Base-by-base conservation (phyloP, 2,329 filamentous ascomycete genomes). In the Fusarium subglutinans region DNA sequence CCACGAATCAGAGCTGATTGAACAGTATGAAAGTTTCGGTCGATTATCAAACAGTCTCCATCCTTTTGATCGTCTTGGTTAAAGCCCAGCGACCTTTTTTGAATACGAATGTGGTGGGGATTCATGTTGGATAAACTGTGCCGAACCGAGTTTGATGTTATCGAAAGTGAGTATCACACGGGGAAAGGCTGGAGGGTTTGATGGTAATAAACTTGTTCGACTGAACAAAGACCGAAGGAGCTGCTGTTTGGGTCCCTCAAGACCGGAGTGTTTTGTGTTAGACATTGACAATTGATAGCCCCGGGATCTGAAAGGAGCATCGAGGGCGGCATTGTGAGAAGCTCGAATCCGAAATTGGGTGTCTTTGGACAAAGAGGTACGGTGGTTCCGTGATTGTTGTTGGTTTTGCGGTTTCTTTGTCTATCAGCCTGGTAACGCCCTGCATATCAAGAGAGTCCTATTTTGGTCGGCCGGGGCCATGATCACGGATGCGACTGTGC, bases 171-270 rank as follows among this genome's bases (percentile, higher is more conserved):
- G 26, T 38, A 61, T n/a, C 24, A 40, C 17, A 17, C 20, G 10
- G 45, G 26, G 45, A 30, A 48, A n/a, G 37, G 24, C 50, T 30
- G 61, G 59, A 57, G 37, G 43, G 26, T 66, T 65, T 33, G 51
- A 40, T 44, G 60, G 75, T 77, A 76, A 77, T 77, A 77, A 75
- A 44, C 69, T 67, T 68, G 69, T 66, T 56, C 55, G 41, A 28
- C 17, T 30, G 57, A 63, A 77, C 75, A 77, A 77, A 77, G 75
- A 35, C 68, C 18, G 30, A 30, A 50, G 35, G 30, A 24, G 51
- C 50, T 41, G 48, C 40, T 55, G 50, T 26, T 33, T 22, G 22
- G 47, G 44, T 22, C 43, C 26, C 35, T 50, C 35, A 58, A 33
- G 47, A 40, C n/a, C 28, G 7, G 30, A n/a, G 22, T 45, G 38